Conservation (phyloP, 2,329 filamentous ascomycete species). For the Aspergillus pseudoglaucus region DNA sequence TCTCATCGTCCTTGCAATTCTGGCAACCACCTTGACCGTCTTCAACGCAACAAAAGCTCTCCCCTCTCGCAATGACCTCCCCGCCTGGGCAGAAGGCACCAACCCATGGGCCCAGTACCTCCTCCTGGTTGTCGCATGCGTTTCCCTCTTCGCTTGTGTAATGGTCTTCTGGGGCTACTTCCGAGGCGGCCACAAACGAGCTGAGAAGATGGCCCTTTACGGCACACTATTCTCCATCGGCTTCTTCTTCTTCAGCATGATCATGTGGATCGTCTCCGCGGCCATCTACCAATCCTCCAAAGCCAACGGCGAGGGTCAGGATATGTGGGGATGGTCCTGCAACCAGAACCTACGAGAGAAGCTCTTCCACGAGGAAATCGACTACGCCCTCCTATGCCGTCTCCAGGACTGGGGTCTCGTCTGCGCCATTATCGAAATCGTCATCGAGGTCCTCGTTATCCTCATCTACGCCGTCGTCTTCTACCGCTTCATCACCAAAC, state of each 20-base stretch:
- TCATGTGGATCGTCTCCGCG: slow-evolving; percentile 87
- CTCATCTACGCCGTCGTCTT: slow-evolving; percentile 90
- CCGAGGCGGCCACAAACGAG: slow-evolving; percentile 77
- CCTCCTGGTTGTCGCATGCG: slow-evolving; percentile 68
- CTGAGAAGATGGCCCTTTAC: slow-evolving; percentile 90
- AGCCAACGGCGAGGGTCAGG: slow-evolving; percentile 67
- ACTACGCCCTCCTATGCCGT: slow-evolving; percentile 87
- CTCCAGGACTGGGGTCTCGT: slow-evolving; percentile 92
- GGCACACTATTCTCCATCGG: slow-evolving; percentile 90
- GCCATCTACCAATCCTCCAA: slow-evolving; percentile 74
- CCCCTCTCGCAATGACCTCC: slow-evolving; percentile 69
- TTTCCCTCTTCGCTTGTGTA: slow-evolving; percentile 75
- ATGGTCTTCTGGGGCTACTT: slow-evolving; percentile 79
- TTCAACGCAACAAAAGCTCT: slow-evolving; percentile 81
- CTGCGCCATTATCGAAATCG: slow-evolving; percentile 94
- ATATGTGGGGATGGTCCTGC: slow-evolving; percentile 99
- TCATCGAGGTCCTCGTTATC: slow-evolving; percentile 87
- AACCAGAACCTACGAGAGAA: slow-evolving; percentile 75
- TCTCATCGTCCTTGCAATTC: slow-evolving; percentile 85
- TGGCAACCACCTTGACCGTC: slow-evolving; percentile 80
- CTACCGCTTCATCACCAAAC: slow-evolving; percentile 96
- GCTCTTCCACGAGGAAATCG: slow-evolving; percentile 71
- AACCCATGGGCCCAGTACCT: slow-evolving; percentile 84
- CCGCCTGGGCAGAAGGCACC: slow-evolving; percentile 75
- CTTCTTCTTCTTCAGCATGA: slow-evolving; percentile 87